Evolutionary conservation across 176 grass and related monocot species (phyloP), one percentile per base, ranked within the genome.

Genomic region (Carex kokanica): DNA sequence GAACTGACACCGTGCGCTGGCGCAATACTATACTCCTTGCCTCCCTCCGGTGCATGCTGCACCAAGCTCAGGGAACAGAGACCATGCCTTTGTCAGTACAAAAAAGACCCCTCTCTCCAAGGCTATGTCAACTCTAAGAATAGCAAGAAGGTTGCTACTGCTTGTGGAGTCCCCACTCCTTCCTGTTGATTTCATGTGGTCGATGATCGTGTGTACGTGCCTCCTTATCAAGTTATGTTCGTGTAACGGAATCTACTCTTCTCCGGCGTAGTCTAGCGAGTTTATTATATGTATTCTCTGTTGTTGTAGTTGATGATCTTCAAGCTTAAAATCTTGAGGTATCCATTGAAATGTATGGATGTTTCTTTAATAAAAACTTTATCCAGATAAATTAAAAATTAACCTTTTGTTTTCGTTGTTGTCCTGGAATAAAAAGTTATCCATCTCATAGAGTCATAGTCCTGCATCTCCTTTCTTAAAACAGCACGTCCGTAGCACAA

Each of bases 51-150:
- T 45, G 85, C 86, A 54, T 97, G 94, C 88, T 94, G 94, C 80
- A 61, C 83, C 47, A 94, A 80, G 90, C 88, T 97, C 1, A 94
- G 84, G 90, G 86, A 88, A 81, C 94, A 97, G 64, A 87, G 80
- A 82, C 86, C 90, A 3, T 97, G 94, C 86, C 88, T 97, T 47
- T 97, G 94, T 85, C 88, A 84, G 88, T 97, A 97, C 94, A 78
- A 88, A 86, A 88, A 87, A 79, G 66, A 94, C 83, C 91, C 94
- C 63, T 88, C 63, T 60, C 64, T 97, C 77, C 60, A 83, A 83
- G 86, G 90, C 29, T 94, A 92, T 85, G 86, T 97, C 88, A 97
- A 94, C 91, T 97, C 94, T 8, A 89, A 91, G 68, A 92, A 94
- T 84, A 89, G 85, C 90, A 97, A 94, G 86, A 97, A 90, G 90